Conservation (phyloP, 805 yeast genomes). For the Ogataea methanolica region DNA sequence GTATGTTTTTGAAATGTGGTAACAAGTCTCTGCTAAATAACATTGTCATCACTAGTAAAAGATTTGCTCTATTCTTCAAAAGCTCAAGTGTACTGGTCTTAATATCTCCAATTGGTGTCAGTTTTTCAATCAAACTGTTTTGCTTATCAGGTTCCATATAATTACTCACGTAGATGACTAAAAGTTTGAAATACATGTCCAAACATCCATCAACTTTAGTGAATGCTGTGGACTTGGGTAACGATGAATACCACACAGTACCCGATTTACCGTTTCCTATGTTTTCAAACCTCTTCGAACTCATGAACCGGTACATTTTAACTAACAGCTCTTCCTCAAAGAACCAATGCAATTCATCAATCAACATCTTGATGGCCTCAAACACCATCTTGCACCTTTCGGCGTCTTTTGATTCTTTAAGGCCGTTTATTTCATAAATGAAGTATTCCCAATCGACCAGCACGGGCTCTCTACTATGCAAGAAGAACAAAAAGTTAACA, state of each 20-base stretch:
- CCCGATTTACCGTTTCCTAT: conserved; percentile 12
- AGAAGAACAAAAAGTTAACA: conserved; percentile 21
- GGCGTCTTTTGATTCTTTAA: conserved; percentile 2
- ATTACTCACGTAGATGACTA: conserved; percentile 19
- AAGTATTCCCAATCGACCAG: conserved; percentile 30
- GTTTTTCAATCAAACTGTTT: conserved; percentile 26
- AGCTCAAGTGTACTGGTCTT: conserved; percentile 20
- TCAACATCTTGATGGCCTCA: conserved; percentile 15
- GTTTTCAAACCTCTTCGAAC: conserved; percentile 26
- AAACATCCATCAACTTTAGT: conserved; percentile 25
- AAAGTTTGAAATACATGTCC: conserved; percentile 28
- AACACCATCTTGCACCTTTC: conserved; percentile 15
- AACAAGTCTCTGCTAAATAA: conserved; percentile 26
- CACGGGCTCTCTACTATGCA: conserved; percentile 20
- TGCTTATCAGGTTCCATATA: conserved; percentile 14
- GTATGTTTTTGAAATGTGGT: conserved; percentile 17
- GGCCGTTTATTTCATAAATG: conserved; percentile 15
- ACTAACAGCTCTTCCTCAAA: conserved; percentile 28
- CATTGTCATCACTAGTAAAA: conserved; percentile 25
- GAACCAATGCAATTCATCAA: conserved; percentile 24
- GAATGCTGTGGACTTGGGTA: conserved; percentile 10
- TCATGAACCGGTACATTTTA: conserved; percentile 23
- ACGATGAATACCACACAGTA: conserved; percentile 8
- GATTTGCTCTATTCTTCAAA: conserved; percentile 27
- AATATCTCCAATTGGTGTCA: conserved; percentile 30